Percentiles rank a stretch among this genome's conserved stretches.
phyloP scores from a whole-genome alignment of 2,329 filamentous ascomycete genomes.

The Fusarium gaditjirri region DNA sequence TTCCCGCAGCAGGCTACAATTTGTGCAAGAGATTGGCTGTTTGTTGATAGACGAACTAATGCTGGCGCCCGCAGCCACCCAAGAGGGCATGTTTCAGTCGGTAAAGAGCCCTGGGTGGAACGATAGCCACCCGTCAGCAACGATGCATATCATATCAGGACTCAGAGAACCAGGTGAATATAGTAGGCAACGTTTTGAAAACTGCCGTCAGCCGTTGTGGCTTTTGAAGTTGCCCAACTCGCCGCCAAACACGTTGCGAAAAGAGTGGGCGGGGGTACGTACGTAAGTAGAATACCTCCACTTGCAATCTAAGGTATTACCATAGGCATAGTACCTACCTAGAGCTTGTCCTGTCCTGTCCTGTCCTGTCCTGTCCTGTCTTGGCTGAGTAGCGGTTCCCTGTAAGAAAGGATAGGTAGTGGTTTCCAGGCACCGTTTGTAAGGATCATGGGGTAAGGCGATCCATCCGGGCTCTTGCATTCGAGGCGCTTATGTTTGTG shows the following conservation, averaged over 20 bases:
- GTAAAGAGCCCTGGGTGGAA: constrained; percentile 6
- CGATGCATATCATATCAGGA: neutral
- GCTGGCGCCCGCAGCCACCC: constrained; percentile 27
- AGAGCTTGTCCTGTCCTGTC: constrained; percentile 8
- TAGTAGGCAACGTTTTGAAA: constrained; percentile 11
- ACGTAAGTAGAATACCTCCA: constrained; percentile 12
- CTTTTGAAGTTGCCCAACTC: constrained; percentile 23
- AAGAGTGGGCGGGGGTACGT: constrained; percentile 15
- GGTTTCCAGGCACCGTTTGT: neutral
- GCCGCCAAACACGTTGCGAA: constrained; percentile 25
- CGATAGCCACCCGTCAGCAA: neutral
- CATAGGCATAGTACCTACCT: neutral
- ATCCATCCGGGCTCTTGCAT: neutral
- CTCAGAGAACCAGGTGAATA: neutral
- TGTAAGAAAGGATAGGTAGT: neutral
- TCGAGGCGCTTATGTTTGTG: neutral
- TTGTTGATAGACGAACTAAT: constrained; percentile 18
- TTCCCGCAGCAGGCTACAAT: neutral
- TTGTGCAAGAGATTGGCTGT: constrained; percentile 16
- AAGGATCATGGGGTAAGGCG: neutral
- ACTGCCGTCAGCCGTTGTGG: constrained; percentile 31
- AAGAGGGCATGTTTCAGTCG: constrained; percentile 10
- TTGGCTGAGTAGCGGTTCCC: constrained; percentile 3
- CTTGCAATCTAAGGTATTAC: neutral
- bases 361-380: no score